These are phyloP conservation scores for Sanghuangporus baumii DNA, from an alignment of 1,284 basidiomycete genomes.

Conservation along the genomic window DNA sequence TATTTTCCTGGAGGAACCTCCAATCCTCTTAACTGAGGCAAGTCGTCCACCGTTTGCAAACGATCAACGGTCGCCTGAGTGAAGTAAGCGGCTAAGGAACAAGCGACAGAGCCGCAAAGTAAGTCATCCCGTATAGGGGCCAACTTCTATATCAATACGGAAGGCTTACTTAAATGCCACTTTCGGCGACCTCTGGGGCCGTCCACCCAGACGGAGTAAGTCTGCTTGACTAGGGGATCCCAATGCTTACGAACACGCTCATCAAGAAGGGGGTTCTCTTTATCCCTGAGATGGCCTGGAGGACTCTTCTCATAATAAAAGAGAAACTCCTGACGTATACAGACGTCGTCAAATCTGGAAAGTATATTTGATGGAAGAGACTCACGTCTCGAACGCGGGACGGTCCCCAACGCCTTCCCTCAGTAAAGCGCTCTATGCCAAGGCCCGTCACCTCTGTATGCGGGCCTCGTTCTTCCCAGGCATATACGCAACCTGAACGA, in stretches of 20 bases:
- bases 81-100: constrained; percentile 34
- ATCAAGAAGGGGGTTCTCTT: constrained; percentile 20
- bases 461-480: constrained; percentile 39
- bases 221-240: constrained; percentile 36
- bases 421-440: constrained; percentile 38
- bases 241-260: constrained; percentile 17
- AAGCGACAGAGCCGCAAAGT: background rate
- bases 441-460: constrained; percentile 34
- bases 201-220: constrained; percentile 37
- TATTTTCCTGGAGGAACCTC: constrained; percentile 18
- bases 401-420: constrained; percentile 36
- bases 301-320: constrained; percentile 37
- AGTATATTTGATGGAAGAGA: constrained; percentile 13
- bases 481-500: constrained; percentile 36
- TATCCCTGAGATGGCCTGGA: constrained; percentile 21
- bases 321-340: constrained; percentile 32
- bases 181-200: constrained; percentile 30
- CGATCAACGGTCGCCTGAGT: constrained; percentile 27
- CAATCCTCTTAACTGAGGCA: constrained; percentile 5
- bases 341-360: background rate
- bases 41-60: constrained; percentile 17
- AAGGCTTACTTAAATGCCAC: constrained; percentile 37
- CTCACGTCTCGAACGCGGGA: constrained; percentile 34
- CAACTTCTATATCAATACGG: background rate
- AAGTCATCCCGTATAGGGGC: constrained; percentile 3